Percentiles rank a stretch among this genome's conserved stretches.
Evolutionary conservation across 1,139 yeast genomes (phyloP).

Genomic region (Yamadazyma triangularis): DNA sequence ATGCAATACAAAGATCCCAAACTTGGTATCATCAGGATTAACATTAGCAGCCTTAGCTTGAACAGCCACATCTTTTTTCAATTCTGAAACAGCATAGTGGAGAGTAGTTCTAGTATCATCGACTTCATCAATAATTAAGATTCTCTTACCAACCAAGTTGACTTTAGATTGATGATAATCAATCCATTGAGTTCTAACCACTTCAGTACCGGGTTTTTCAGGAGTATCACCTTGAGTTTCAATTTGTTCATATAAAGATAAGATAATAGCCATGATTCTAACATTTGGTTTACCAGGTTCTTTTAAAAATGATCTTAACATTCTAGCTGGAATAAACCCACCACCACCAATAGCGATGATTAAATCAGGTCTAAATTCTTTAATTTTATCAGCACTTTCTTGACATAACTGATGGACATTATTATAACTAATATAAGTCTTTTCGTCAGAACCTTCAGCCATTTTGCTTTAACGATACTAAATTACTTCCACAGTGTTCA

Average conservation of each 20-base stretch:
- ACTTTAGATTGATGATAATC: constrained; percentile 68
- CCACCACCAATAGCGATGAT: constrained; percentile 94
- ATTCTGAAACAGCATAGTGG: constrained; percentile 85
- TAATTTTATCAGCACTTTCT: constrained; percentile 68
- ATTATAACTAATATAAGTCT: constrained; percentile 86
- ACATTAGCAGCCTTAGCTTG: constrained; percentile 50
- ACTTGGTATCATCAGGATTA: constrained; percentile 56
- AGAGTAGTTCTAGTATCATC: constrained; percentile 95
- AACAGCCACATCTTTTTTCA: constrained; percentile 72
- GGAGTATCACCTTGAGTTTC: constrained; percentile 53
- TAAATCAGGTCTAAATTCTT: constrained; percentile 73
- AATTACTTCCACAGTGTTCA: no score
- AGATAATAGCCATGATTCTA: constrained; percentile 89
- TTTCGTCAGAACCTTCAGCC: constrained; percentile 18
- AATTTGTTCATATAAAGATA: constrained; percentile 83
- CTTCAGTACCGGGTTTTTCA: constrained; percentile 78
- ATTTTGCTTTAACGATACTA: no score
- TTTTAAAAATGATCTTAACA: constrained; percentile 84
- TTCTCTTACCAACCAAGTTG: constrained; percentile 73
- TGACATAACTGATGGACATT: constrained; percentile 92
- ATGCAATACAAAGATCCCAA: constrained; percentile 88
- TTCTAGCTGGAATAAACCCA: constrained; percentile 95
- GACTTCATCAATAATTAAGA: constrained; percentile 87
- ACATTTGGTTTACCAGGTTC: constrained; percentile 83
- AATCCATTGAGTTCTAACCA: constrained; percentile 93